Percentiles rank a stretch among this genome's conserved stretches.
These are phyloP conservation scores for Rutstroemia sydowiana DNA, from an alignment of 2,329 filamentous ascomycete species.

Conservation along the genomic window DNA sequence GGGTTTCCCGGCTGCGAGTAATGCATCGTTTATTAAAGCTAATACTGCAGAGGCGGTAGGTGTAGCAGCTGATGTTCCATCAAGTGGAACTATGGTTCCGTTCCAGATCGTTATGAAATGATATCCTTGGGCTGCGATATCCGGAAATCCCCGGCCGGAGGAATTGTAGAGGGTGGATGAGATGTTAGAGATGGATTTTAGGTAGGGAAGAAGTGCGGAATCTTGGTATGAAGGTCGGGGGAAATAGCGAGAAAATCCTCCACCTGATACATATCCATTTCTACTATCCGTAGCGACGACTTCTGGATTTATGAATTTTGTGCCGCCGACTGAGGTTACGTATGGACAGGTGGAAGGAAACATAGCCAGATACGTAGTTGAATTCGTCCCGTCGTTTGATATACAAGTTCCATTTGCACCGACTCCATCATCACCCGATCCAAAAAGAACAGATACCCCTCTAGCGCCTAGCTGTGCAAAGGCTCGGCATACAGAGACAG, in stretches of 20 bases:
- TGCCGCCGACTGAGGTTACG: conserved; percentile 55
- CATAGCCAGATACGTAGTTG: conserved; percentile 46
- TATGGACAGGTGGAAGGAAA: conserved; percentile 62
- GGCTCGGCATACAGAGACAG: conserved; percentile 43
- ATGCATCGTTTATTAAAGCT: conserved; percentile 53
- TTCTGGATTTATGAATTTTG: conserved; percentile 30
- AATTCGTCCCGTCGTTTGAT: conserved; percentile 49
- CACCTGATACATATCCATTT: conserved; percentile 32
- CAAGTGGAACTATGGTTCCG: conserved; percentile 33
- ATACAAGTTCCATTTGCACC: conserved; percentile 30
- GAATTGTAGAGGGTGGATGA: conserved; percentile 39
- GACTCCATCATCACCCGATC: conserved; percentile 45
- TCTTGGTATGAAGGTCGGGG: conserved; percentile 40
- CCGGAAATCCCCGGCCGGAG: conserved; percentile 41
- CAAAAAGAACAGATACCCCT: conserved; percentile 44
- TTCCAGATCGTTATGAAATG: conserved; percentile 40
- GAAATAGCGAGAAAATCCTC: conserved; percentile 47
- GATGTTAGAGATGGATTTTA: conserved; percentile 34
- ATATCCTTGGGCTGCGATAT: conserved; percentile 48
- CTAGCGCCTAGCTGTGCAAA: conserved; percentile 46
- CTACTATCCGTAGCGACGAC: conserved; percentile 32
- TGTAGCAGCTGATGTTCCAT: conserved; percentile 45
- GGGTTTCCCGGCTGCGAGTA: conserved; percentile 43
- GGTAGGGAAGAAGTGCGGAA: conserved; percentile 34
- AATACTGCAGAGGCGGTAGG: conserved; percentile 51